Evolutionary conservation across 371 early-diverging fungal genomes (phyloP).

Genomic region (Gilbertella persicaria): DNA sequence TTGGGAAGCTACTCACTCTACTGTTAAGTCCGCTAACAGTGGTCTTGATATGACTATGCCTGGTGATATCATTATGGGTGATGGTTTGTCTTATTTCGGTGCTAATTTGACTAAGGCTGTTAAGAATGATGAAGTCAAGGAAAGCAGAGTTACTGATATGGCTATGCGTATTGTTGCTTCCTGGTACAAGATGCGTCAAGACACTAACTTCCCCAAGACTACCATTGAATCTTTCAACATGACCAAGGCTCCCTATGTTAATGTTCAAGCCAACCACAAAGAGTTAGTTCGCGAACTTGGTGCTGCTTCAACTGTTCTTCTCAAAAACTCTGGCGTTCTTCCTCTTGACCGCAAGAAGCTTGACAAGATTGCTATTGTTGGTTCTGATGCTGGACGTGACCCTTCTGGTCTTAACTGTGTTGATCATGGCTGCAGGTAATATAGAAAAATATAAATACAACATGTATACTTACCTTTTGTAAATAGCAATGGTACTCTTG

Average conservation of each 20-base stretch:
- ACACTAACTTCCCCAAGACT: constrained; percentile 42
- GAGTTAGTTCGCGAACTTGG: constrained; percentile 43
- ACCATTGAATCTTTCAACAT: constrained; percentile 29
- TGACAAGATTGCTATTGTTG: constrained; percentile 47
- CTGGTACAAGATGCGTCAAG: constrained; percentile 50
- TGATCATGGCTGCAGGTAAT: constrained; percentile 26
- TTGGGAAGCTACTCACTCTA: constrained; percentile 37
- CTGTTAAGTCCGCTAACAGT: constrained; percentile 34
- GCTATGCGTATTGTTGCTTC: constrained; percentile 58
- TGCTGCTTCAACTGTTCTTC: constrained; percentile 53
- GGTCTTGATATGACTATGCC: constrained; percentile 70
- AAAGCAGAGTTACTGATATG: constrained; percentile 54
- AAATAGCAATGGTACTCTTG: constrained; percentile 47
- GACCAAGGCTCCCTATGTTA: constrained; percentile 21
- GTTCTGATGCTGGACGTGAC: constrained; percentile 45
- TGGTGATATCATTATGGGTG: constrained; percentile 32
- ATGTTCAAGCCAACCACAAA: constrained; percentile 47
- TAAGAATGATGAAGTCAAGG: constrained; percentile 23
- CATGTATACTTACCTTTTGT: background rate
- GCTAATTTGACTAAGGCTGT: constrained; percentile 36
- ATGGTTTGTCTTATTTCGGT: constrained; percentile 36
- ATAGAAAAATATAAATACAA: background rate
- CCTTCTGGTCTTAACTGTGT: constrained; percentile 30
- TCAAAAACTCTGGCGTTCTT: constrained; percentile 43
- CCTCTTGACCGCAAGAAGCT: constrained; percentile 33